These are phyloP conservation scores for Dipteronia sinensis DNA, from an alignment of 345 rosid species.

Conservation along the genomic window DNA sequence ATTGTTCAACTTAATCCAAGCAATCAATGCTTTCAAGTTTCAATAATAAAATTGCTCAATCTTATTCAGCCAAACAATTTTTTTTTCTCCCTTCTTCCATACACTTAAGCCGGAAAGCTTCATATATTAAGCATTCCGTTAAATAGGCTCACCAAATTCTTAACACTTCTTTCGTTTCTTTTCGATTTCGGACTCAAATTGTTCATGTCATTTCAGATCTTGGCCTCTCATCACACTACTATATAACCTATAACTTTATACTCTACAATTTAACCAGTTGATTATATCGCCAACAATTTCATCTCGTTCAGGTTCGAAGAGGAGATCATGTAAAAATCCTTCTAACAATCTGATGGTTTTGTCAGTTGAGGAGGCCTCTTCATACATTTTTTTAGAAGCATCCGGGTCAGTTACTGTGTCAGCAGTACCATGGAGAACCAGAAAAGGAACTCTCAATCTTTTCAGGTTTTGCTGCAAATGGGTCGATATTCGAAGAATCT, in stretches of 20 bases:
- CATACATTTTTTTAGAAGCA: slow-evolving; percentile 63
- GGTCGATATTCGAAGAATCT: slow-evolving; percentile 71
- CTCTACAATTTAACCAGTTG: slow-evolving; percentile 68
- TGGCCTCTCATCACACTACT: neutral
- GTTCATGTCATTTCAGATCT: neutral
- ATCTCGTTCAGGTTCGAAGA: slow-evolving; percentile 82
- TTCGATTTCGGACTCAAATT: neutral
- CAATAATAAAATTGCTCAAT: neutral
- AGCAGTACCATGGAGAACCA: slow-evolving; percentile 84
- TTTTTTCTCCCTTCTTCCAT: neutral
- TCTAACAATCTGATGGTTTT: slow-evolving; percentile 68
- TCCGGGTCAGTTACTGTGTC: slow-evolving; percentile 85
- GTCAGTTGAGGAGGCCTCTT: slow-evolving; percentile 71
- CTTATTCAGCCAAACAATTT: slow-evolving; percentile 13
- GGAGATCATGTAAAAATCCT: slow-evolving; percentile 86
- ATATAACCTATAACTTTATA: slow-evolving; percentile 16
- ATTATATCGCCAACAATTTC: slow-evolving; percentile 61
- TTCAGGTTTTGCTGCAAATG: slow-evolving; percentile 67
- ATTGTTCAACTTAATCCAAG: neutral
- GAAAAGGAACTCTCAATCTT: slow-evolving; percentile 66
- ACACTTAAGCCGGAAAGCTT: slow-evolving; percentile 13
- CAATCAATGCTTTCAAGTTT: neutral
- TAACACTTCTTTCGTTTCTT: neutral
- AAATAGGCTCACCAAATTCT: neutral
- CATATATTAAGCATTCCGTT: neutral